Percentiles rank a stretch among this genome's conserved stretches.
phyloP scores from a whole-genome alignment of 768 basidiomycete species.

The Mycena haematopus region DNA sequence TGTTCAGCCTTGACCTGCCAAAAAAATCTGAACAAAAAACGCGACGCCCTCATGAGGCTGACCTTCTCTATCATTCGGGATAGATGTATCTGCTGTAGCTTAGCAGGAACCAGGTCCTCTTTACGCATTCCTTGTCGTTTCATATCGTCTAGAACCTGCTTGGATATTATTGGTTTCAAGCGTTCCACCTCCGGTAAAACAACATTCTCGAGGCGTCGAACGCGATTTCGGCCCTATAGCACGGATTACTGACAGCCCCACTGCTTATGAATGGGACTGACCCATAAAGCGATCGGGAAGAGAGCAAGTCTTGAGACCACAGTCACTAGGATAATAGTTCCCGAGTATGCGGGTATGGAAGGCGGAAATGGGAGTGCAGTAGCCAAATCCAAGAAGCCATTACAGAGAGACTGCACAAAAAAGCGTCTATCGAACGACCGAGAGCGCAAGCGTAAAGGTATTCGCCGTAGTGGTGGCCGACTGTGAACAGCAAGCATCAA shows the following conservation, averaged over 20 bases:
- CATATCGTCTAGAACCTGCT: conserved; percentile 59
- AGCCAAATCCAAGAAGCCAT: conserved; percentile 80
- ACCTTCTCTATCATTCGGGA: conserved; percentile 58
- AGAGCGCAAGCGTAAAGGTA: conserved; percentile 13
- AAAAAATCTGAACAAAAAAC: conserved; percentile 8
- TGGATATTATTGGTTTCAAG: conserved; percentile 50
- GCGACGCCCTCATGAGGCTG: conserved; percentile 26
- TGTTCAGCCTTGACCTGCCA: conserved; percentile 58
- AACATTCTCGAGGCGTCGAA: conserved; percentile 64
- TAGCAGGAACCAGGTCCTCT: conserved; percentile 47
- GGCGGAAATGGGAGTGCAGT: conserved; percentile 75
- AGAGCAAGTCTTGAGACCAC: conserved; percentile 65
- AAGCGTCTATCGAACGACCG: conserved; percentile 23
- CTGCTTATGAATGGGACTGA: conserved; percentile 39
- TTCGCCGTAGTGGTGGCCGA: conserved; percentile 21
- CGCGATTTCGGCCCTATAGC: conserved; percentile 63
- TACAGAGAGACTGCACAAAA: conserved; percentile 52
- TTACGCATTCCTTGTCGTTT: conserved; percentile 58
- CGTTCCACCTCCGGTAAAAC: conserved; percentile 63
- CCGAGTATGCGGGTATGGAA: conserved; percentile 72
- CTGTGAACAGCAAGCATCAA: conserved; percentile 25
- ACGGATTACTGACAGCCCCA: conserved; percentile 6
- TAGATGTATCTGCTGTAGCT: conserved; percentile 53
- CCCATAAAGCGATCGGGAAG: conserved; percentile 81
- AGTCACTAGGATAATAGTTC: conserved; percentile 76